Evolutionary conservation across 768 basidiomycete genomes (phyloP), one percentile per base, ranked within the genome.

Genomic region (Tephrocybe sp.): DNA sequence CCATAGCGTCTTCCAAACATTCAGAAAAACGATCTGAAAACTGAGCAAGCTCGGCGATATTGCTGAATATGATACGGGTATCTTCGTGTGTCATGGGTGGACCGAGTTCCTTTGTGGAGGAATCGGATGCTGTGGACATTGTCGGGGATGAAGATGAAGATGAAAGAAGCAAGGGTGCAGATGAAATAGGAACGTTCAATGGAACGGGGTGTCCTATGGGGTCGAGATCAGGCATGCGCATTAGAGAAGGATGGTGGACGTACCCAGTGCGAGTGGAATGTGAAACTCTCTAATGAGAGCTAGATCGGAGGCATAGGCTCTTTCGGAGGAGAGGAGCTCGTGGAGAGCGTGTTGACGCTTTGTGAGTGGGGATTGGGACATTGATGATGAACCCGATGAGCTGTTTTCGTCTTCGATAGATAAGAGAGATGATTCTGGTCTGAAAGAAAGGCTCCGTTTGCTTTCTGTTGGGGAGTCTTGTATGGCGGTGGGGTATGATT

Each of bases 271-370:
- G 45, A 90, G 67, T 5, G 88, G 88, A 33, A 91, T 83, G 57
- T 92, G 84, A 21, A 91, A 76, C 52, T 88, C 84, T 45, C 84
- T 76, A 54, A 92, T 82, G 46, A 91, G 71, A 13, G 84, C 84
- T 22, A 93, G 73, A 72, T 92, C 91, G n/a, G 82, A 83, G 11
- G 90, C 84, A 65, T 91, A 91, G 1, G 87, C 85, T 22, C 86
- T 74, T 61, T 93, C 90, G 18, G 87, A 88, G 10, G 84, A 80
- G 38, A 92, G 75, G 22, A 93, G 67, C 56, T 93, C 91, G 43
- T 81, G 78, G 18, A 92, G 70, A 8, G 89, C 89, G 63, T 92
- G 86, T 19, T 81, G 76, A 30, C 91, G 79, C 68, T 91, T 91
- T 22, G 84, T 77, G 60, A 82, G 71, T 18, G 67, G 59, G n/a